These are phyloP conservation scores for Tephrocybe sp. DNA, from an alignment of 768 basidiomycete species.

Conservation along the genomic window DNA sequence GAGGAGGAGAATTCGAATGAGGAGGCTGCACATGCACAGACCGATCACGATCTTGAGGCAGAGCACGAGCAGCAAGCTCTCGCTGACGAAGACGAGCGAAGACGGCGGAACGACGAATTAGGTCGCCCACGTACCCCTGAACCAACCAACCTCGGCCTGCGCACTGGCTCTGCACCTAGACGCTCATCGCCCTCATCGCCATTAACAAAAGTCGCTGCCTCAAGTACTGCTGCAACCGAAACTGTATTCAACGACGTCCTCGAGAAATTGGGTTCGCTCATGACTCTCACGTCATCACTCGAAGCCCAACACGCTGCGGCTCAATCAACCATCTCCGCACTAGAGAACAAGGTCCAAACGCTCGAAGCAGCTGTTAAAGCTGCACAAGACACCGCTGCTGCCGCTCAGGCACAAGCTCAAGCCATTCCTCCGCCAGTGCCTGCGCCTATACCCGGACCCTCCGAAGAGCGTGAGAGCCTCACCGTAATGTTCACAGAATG, in stretches of 20 bases:
- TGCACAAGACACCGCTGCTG: constrained; percentile 36
- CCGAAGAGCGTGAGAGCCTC: constrained; percentile 44
- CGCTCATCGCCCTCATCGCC: constrained; percentile 25
- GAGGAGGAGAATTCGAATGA: constrained; percentile 20
- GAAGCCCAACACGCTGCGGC: constrained; percentile 79
- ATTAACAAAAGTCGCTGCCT: constrained; percentile 18
- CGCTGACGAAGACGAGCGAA: constrained; percentile 45
- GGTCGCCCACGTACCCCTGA: constrained; percentile 82
- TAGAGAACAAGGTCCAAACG: constrained; percentile 65
- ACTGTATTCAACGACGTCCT: constrained; percentile 63
- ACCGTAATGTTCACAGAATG: constrained; percentile 62
- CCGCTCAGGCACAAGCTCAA: constrained; percentile 5
- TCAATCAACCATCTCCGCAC: constrained; percentile 63
- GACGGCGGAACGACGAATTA: constrained; percentile 52
- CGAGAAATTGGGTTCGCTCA: constrained; percentile 71
- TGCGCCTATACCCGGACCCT: background rate
- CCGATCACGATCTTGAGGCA: constrained; percentile 17
- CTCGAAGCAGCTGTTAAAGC: constrained; percentile 63
- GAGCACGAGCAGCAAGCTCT: constrained; percentile 44
- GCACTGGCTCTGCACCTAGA: constrained; percentile 15
- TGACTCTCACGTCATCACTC: constrained; percentile 68
- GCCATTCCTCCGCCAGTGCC: constrained; percentile 8
- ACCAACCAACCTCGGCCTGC: constrained; percentile 48
- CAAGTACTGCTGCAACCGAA: constrained; percentile 37
- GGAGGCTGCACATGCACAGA: constrained; percentile 1